Conservation (phyloP, 2,329 filamentous ascomycete species). For the Colletotrichum somersetense region DNA sequence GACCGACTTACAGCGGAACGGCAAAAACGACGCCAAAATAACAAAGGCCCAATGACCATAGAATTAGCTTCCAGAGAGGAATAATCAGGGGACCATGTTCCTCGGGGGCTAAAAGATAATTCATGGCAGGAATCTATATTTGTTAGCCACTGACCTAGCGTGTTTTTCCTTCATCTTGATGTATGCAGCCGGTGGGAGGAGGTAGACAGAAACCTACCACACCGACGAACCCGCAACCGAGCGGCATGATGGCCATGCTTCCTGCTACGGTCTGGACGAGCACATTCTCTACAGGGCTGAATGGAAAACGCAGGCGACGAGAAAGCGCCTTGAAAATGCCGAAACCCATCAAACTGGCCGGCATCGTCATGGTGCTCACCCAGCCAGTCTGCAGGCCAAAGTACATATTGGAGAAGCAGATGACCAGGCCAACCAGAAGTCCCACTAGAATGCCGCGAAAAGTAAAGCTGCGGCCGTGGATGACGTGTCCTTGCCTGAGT, state of each 20-base stretch:
- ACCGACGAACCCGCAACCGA: conserved; percentile 95
- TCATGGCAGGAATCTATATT: conserved; percentile 82
- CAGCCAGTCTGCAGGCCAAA: conserved; percentile 91
- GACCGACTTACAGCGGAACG: conserved; percentile 75
- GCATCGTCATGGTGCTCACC: conserved; percentile 92
- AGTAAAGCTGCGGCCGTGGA: conserved; percentile 80
- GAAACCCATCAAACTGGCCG: conserved; percentile 92
- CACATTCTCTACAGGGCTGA: conserved; percentile 96
- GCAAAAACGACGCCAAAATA: conserved; percentile 98
- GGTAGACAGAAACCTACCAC: conserved; percentile 65
- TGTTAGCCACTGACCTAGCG: conserved; percentile 4
- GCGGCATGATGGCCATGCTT: conserved; percentile 94
- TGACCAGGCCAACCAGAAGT: conserved; percentile 85
- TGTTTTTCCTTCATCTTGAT: not conserved
- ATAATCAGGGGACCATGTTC: conserved; percentile 84
- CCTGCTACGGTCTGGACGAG: conserved; percentile 96
- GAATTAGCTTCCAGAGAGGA: conserved; percentile 79
- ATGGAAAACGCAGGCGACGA: conserved; percentile 80
- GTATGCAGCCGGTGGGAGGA: conserved; percentile 13
- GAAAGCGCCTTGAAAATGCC: conserved; percentile 89
- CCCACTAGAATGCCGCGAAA: conserved; percentile 83
- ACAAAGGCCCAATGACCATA: conserved; percentile 94
- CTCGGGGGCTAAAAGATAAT: conserved; percentile 81
- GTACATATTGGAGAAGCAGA: conserved; percentile 98
- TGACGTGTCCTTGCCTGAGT: conserved; percentile 36